Base-by-base conservation (phyloP, 345 rosid species). In the Durio zibethinus region DNA sequence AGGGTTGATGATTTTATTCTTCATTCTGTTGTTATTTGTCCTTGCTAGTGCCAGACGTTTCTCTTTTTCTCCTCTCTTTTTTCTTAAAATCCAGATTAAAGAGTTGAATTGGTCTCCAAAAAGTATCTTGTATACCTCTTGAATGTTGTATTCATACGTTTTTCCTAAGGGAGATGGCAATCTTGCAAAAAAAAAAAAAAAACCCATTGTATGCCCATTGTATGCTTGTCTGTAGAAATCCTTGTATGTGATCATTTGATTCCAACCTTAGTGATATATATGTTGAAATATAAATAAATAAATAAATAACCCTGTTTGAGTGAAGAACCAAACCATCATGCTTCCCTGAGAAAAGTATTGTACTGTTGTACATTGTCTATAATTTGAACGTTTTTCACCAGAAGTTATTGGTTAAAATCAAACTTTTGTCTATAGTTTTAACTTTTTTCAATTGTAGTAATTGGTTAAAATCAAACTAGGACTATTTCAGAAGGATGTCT, bases 221-320 rank as follows among this genome's bases (percentile, higher is more conserved):
- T 56, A 56, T 23, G 5, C 5, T 57, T 10, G 40, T 50, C 33
- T 25, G 1, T 25, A 57, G 15, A 12, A 57, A 23, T 25, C 16
- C 7, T 11, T 57, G 7, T 76, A 57, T 25, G 33, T 76, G 87
- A 69, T 61, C 23, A 48, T 29, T 54, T 69, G 56, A 18, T 45
- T 69, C 33, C 40, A 15, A 31, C 42, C n/a, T 62, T 33, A 0
- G 10, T 31, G 67, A 31, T 31, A 11, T 25, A 23, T 33, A n/a
- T 11, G 6, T 15, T 16, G 38, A 62, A 10, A 10, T 14, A 16
- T 5, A 50, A 54, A 54, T 2, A 1, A 5, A 14, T n/a, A 0
- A 27, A 60, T 27, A 12, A 3, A 25, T 27, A 60, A 60, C 16
- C 6, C 35, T 60, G 35, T n/a, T 54, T 60, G 38, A 29, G 14